A percentile compares a stretch with the other conserved stretches of the same genome.
Evolutionary conservation across 495 filamentous ascomycete species (phyloP).

Genomic region (Lentithecium fluviatile): DNA sequence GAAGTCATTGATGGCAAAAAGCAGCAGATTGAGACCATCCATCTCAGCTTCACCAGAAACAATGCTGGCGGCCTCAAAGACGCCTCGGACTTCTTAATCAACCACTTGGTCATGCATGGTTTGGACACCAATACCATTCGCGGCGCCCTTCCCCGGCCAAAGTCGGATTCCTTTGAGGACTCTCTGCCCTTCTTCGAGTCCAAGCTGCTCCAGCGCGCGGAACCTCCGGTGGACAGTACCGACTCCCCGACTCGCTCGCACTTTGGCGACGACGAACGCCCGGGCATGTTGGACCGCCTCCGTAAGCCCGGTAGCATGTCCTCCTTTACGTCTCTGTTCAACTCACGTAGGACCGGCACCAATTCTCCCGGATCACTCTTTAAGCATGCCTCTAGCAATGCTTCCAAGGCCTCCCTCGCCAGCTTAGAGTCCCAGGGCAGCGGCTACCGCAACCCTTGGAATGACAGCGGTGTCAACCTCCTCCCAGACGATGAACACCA

Average conservation of each 20-base stretch:
- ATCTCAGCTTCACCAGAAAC: constrained; percentile 87
- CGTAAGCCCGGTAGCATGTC: constrained; percentile 92
- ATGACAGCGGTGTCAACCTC: constrained; percentile 92
- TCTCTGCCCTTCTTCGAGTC: constrained; percentile 94
- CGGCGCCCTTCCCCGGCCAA: constrained; percentile 89
- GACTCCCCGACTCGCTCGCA: constrained; percentile 81
- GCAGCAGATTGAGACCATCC: constrained; percentile 50
- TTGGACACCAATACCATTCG: constrained; percentile 83
- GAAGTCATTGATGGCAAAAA: constrained; percentile 39
- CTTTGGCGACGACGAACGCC: constrained; percentile 77
- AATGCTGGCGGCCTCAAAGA: constrained; percentile 94
- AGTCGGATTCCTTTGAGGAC: constrained; percentile 98
- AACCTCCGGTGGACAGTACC: constrained; percentile 65
- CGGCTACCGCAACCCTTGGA: constrained; percentile 94
- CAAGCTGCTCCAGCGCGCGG: constrained; percentile 88
- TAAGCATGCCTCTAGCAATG: constrained; percentile 89
- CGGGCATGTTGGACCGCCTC: constrained; percentile 75
- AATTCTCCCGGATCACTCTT: constrained; percentile 77
- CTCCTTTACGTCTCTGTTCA: constrained; percentile 86
- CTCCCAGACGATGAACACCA: constrained; percentile 79
- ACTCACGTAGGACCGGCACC: constrained; percentile 88
- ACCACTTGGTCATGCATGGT: constrained; percentile 76
- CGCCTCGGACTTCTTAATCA: constrained; percentile 90
- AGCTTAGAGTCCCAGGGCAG: constrained; percentile 90
- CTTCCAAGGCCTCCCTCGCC: constrained; percentile 88